Conservation (phyloP, 371 early-diverging fungal genomes). For the Circinella umbellata region DNA sequence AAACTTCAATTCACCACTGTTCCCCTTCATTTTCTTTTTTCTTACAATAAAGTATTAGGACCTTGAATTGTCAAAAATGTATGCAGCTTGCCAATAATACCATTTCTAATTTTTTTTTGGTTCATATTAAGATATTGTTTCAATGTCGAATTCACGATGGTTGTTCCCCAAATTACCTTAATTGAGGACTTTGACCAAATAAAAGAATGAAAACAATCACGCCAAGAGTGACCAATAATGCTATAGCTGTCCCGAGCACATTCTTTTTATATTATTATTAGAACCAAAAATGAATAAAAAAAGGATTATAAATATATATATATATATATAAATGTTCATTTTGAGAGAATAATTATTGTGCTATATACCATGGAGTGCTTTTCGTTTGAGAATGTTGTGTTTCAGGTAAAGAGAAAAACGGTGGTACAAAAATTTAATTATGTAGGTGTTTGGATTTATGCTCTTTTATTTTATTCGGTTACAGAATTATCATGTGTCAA, state of each 20-base stretch:
- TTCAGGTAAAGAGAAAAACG: no score
- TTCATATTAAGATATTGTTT: constrained; percentile 25
- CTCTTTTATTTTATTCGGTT: no score
- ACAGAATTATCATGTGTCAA: no score
- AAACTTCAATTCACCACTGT: neutral
- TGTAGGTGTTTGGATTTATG: no score
- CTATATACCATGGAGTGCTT: no score
- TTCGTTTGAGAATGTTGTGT: no score
- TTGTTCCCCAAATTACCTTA: constrained; percentile 23
- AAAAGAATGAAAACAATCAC: constrained; percentile 40
- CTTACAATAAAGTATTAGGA: constrained; percentile 35
- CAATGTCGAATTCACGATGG: constrained; percentile 10
- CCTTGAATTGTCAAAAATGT: constrained; percentile 25
- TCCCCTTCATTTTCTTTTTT: neutral
- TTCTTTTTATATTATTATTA: constrained; percentile 15
- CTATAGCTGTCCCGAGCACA: constrained; percentile 23
- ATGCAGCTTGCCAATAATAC: constrained; percentile 37
- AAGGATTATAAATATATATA: no score
- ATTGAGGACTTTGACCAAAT: constrained; percentile 47
- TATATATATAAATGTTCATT: no score
- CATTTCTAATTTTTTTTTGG: constrained; percentile 28
- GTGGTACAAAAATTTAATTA: no score
- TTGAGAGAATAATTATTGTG: no score
- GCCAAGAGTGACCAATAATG: constrained; percentile 32
- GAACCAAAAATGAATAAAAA: no score